Conservation (phyloP, 2,329 filamentous ascomycete species). For the Aspergillus jensenii region DNA sequence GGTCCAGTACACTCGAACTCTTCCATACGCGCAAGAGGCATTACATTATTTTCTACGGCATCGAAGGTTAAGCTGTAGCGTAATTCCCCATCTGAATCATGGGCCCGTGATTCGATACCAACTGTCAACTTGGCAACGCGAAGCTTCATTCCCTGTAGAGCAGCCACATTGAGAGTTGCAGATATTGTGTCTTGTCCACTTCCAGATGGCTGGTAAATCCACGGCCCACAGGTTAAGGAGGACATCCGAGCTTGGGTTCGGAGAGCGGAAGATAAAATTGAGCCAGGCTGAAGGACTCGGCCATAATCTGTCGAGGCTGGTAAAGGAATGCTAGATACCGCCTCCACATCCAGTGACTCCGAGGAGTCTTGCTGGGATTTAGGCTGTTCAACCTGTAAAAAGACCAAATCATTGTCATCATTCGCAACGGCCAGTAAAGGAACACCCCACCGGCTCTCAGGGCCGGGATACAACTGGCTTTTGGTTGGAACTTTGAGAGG, state of each 20-base stretch:
- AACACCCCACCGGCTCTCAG: slow-evolving; percentile 35
- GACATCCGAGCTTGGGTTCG: slow-evolving; percentile 24
- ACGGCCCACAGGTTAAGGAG: slow-evolving; percentile 34
- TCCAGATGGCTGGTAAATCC: slow-evolving; percentile 20
- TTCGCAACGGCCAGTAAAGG: slow-evolving; percentile 39
- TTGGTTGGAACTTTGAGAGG: slow-evolving; percentile 24
- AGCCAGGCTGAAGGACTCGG: slow-evolving; percentile 22
- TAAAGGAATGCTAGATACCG: slow-evolving; percentile 26
- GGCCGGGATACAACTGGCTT: slow-evolving; percentile 1
- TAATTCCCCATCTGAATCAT: not conserved
- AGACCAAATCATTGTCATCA: slow-evolving; percentile 38
- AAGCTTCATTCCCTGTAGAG: slow-evolving; percentile 29
- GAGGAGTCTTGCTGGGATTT: not conserved
- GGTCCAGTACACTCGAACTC: slow-evolving; percentile 30
- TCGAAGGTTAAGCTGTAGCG: slow-evolving; percentile 12
- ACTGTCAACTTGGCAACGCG: slow-evolving; percentile 26
- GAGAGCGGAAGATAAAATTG: slow-evolving; percentile 31
- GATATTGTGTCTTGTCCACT: slow-evolving; percentile 3
- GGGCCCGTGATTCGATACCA: slow-evolving; percentile 7
- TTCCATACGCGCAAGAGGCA: slow-evolving; percentile 7
- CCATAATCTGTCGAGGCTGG: slow-evolving; percentile 12
- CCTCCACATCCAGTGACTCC: slow-evolving; percentile 23
- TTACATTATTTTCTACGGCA: slow-evolving; percentile 14
- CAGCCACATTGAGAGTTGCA: slow-evolving; percentile 27
- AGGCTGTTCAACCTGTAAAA: slow-evolving; percentile 28